Conservation (phyloP, 1,284 basidiomycete species). For the Tilletia setariae region DNA sequence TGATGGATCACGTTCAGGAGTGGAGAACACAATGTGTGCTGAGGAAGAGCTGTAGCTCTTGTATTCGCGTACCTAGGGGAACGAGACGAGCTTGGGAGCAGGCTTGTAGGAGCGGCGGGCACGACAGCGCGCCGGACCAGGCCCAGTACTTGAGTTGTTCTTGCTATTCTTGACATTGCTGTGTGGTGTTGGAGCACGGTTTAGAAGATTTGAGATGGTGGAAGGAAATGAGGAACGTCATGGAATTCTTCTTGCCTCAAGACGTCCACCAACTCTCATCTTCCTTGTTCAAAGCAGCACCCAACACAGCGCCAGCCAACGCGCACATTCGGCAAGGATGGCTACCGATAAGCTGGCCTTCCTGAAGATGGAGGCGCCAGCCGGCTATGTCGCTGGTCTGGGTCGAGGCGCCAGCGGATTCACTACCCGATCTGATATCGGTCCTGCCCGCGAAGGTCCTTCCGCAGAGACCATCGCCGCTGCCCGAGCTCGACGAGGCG, state of each 20-base stretch:
- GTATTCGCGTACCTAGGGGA: too few species aligned
- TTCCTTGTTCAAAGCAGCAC: neutral
- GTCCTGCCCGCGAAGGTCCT: slow-evolving; percentile 90
- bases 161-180: slow-evolving; percentile 7
- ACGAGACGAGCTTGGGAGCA: too few species aligned
- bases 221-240: neutral
- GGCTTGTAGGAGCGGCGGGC: too few species aligned
- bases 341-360: slow-evolving; percentile 24
- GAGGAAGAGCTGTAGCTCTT: too few species aligned
- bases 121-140: too few species aligned
- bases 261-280: neutral
- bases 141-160: neutral
- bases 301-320: neutral
- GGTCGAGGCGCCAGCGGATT: slow-evolving; percentile 77
- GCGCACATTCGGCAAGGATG: neutral
- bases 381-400: slow-evolving; percentile 52
- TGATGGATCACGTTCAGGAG: too few species aligned
- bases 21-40: too few species aligned
- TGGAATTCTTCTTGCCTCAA: neutral
- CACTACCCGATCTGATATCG: slow-evolving; percentile 97
- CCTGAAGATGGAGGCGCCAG: slow-evolving; percentile 47
- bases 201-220: neutral
- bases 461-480: slow-evolving; percentile 79
- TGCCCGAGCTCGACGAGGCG: slow-evolving; percentile 49
- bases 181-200: neutral